Conservation (phyloP, 129 eudicot species). For the Daucus carota region DH1_v3.0 NC_030381.2:41868001-41868500, state of each 20-base stretch:
- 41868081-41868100: neutral
- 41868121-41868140: neutral
- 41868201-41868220: constrained; percentile 10
- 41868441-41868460: constrained; percentile 60
- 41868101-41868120: neutral
- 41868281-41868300: constrained; percentile 18
- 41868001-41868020: neutral
- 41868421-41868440: constrained; percentile 75
- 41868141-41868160: neutral
- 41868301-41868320: constrained; percentile 16
- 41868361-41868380: constrained; percentile 41
- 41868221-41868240: neutral
- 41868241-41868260: constrained; percentile 21
- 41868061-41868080: neutral
- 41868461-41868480: constrained; percentile 50
- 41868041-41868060: neutral
- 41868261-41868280: constrained; percentile 40
- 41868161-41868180: constrained; percentile 12
- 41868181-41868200: neutral
- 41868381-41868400: constrained; percentile 68
- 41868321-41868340: constrained; percentile 51
- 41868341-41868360: constrained; percentile 59
- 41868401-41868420: constrained; percentile 47
- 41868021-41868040: neutral
- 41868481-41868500: constrained; percentile 46